These are phyloP conservation scores for Spiraea crenata DNA, from an alignment of 331 rosid species.

Conservation along the genomic window DNA sequence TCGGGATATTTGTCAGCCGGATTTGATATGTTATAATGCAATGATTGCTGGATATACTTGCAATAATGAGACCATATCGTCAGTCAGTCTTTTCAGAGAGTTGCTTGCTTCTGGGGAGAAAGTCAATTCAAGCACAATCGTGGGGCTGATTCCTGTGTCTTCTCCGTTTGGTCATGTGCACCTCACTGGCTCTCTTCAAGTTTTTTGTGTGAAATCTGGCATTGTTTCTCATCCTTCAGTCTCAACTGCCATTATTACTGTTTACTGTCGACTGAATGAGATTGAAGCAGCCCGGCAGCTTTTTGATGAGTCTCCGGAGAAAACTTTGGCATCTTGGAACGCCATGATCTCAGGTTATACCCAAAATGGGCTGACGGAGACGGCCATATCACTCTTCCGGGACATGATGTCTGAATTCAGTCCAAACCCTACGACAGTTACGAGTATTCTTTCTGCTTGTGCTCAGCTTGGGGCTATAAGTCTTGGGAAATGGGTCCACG, in stretches of 20 bases:
- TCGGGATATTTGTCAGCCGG: constrained; percentile 50
- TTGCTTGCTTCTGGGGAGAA: constrained; percentile 54
- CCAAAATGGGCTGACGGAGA: constrained; percentile 83
- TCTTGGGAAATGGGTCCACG: constrained; percentile 86
- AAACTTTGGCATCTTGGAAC: constrained; percentile 84
- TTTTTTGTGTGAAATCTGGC: constrained; percentile 63
- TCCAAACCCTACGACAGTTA: constrained; percentile 75
- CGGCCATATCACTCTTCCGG: constrained; percentile 72
- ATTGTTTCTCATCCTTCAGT: constrained; percentile 59
- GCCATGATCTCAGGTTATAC: constrained; percentile 94
- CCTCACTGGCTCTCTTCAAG: constrained; percentile 57
- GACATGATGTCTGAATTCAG: constrained; percentile 65
- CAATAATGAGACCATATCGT: constrained; percentile 50
- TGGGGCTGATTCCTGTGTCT: constrained; percentile 80
- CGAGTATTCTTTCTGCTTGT: constrained; percentile 90
- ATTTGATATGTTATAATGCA: constrained; percentile 78
- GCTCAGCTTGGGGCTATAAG: constrained; percentile 89
- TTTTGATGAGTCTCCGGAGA: constrained; percentile 76
- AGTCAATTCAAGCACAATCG: constrained; percentile 72
- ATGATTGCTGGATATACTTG: constrained; percentile 84
- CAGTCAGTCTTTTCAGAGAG: constrained; percentile 57
- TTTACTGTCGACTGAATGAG: constrained; percentile 69
- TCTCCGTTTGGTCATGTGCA: constrained; percentile 69
- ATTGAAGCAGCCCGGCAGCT: constrained; percentile 65
- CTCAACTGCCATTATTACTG: constrained; percentile 75